Evolutionary conservation across 352 stramenopile genomes (phyloP).

Genomic region (Phytophthora chlamydospora): DNA sequence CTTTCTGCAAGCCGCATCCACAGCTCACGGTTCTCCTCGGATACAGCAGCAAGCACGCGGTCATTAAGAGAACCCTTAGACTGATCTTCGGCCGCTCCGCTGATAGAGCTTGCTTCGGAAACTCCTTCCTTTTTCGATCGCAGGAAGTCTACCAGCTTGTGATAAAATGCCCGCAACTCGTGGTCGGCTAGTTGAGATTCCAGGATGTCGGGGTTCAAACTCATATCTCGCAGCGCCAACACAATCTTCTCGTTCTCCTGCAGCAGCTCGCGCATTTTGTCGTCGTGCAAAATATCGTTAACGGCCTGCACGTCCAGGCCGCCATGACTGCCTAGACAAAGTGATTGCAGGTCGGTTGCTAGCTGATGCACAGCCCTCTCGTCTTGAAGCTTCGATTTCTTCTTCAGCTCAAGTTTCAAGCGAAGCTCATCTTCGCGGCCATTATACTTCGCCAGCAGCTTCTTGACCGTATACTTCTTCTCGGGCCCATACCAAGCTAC

Average conservation of each 20-base stretch:
- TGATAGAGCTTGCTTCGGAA: background rate
- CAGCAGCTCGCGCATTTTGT: slow-evolving; percentile 45
- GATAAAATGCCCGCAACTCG: slow-evolving; percentile 59
- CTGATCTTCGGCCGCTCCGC: background rate
- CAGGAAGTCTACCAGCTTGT: slow-evolving; percentile 54
- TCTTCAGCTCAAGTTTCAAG: slow-evolving; percentile 43
- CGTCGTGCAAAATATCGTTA: slow-evolving; percentile 57
- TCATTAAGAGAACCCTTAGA: slow-evolving; percentile 41
- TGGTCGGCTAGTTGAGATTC: slow-evolving; percentile 50
- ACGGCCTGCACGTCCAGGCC: slow-evolving; percentile 47
- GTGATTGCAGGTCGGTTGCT: slow-evolving; percentile 44
- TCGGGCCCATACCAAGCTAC: slow-evolving; percentile 45
- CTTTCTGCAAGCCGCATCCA: slow-evolving; percentile 34
- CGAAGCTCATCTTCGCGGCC: slow-evolving; percentile 48
- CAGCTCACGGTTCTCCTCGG: slow-evolving; percentile 24
- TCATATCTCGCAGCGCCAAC: slow-evolving; percentile 67
- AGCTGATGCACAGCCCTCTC: slow-evolving; percentile 35
- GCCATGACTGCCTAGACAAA: slow-evolving; percentile 41
- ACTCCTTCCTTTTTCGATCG: slow-evolving; percentile 16
- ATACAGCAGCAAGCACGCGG: slow-evolving; percentile 35
- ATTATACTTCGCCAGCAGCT: slow-evolving; percentile 47
- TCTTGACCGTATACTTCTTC: slow-evolving; percentile 41
- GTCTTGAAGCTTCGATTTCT: slow-evolving; percentile 28
- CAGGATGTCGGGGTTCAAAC: slow-evolving; percentile 59
- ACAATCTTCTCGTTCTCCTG: slow-evolving; percentile 55